Evolutionary conservation across 2,329 filamentous ascomycete species (phyloP).

Genomic region (Colletotrichum camelliae): DNA sequence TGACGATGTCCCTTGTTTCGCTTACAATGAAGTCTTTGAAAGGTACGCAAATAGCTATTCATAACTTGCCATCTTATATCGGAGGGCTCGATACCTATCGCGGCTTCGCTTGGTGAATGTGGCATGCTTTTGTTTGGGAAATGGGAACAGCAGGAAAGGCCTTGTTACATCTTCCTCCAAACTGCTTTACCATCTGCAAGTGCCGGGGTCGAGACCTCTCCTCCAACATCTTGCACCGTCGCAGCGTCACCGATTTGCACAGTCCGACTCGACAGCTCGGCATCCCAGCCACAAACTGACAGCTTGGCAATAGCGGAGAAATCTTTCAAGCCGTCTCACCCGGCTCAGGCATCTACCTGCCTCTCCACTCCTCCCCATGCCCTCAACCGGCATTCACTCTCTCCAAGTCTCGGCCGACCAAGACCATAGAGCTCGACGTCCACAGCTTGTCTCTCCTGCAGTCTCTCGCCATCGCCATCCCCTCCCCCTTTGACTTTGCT

Average conservation of each 20-base stretch:
- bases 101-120: too few species aligned
- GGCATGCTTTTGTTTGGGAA: too few species aligned
- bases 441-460: conserved; percentile 43
- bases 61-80: neutral
- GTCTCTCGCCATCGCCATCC: conserved; percentile 45
- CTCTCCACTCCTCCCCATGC: conserved; percentile 23
- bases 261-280: neutral
- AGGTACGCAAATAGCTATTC: conserved; percentile 23
- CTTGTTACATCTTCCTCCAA: neutral
- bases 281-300: neutral
- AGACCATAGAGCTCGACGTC: conserved; percentile 27
- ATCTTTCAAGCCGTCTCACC: conserved; percentile 30
- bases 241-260: neutral
- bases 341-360: conserved; percentile 29
- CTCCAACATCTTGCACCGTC: neutral
- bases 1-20: conserved; percentile 10
- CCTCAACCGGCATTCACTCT: conserved; percentile 29
- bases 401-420: conserved; percentile 28
- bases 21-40: conserved; percentile 23
- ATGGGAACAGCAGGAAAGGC: neutral
- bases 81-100: neutral
- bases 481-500: conserved; percentile 24
- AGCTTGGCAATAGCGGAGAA: conserved; percentile 24
- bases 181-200: neutral
- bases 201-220: neutral